Evolutionary conservation across 2,329 filamentous ascomycete species (phyloP), one percentile per base, ranked within the genome.

Genomic region (Aureobasidium musti): DNA sequence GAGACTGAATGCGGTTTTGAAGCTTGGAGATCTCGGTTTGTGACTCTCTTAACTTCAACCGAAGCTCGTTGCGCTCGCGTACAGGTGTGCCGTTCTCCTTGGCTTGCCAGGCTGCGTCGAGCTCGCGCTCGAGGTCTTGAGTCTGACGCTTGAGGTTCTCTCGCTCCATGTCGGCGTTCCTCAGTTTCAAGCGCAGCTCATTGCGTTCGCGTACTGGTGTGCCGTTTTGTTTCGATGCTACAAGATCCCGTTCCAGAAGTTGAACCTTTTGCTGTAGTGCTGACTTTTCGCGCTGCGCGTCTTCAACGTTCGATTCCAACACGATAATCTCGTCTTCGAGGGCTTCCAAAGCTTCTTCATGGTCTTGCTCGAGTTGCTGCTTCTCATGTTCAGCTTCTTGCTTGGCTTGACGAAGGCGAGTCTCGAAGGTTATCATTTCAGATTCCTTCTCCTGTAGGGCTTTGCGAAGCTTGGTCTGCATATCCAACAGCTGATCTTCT

Each of bases 221-320:
- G 41, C 73, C 71, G 39, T 71, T 73, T 30, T 75, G 74, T 68
- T 79, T 80, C 14, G 81, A 78, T 14, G 76, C 74, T 35, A 73
- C 67, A 0, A 74, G 73, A 26, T 70, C 71, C 78, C 75, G 14
- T 72, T 71, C 69, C 77, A 74, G 3, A 79, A 72, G 26, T 71
- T 79, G 78, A 5, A 85, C 81, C 67, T 85, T 84, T 63, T 86
- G 81, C 72, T 91, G 85, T 1, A 89, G 77, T 49, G 86, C 80
- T 8, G 83, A 81, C 71, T 87, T 89, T 68, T 81, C 80, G 19
- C 77, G 75, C 26, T 77, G 72, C 1, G 76, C 73, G 21, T 81
- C 78, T 37, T 82, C 80, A 8, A 78, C 74, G 35, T 75, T 76
- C 33, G 77, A 76, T 66, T 82, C 79, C 1, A 82, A 72, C 6